These are phyloP conservation scores for Bothriochloa decipiens DNA, from an alignment of 176 grass and related monocot genomes.

Conservation along the genomic window DNA sequence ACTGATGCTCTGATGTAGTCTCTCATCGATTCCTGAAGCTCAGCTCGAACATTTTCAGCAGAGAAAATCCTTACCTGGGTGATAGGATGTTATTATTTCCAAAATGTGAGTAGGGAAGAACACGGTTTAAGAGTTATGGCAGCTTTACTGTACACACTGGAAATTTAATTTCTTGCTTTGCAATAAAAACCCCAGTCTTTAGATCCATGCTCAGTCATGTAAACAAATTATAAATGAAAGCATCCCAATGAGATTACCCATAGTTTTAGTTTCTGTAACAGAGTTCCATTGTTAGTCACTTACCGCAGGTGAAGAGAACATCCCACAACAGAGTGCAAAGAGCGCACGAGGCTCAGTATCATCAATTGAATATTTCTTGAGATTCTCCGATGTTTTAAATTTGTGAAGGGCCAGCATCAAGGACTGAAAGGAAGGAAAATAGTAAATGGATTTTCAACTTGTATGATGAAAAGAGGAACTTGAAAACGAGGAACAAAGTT, in stretches of 20 bases:
- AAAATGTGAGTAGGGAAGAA: not conserved
- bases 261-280: conserved; percentile 10
- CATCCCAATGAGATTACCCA: not conserved
- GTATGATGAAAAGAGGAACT: not conserved
- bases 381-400: conserved; percentile 82
- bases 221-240: not conserved
- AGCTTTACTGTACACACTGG: not conserved
- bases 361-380: conserved; percentile 65
- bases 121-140: not conserved
- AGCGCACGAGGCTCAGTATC: conserved; percentile 61
- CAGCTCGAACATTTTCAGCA: conserved; percentile 44
- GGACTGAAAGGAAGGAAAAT: conserved; percentile 60
- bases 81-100: not conserved
- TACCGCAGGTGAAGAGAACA: conserved; percentile 97
- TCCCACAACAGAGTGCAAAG: conserved; percentile 90
- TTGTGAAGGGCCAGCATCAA: conserved; percentile 86
- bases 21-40: conserved; percentile 81
- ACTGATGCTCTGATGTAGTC: conserved; percentile 89
- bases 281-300: conserved; percentile 1
- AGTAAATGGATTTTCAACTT: conserved; percentile 13
- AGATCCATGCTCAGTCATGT: not conserved
- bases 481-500: conserved; percentile 9
- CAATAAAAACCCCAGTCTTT: not conserved
- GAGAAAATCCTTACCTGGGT: conserved; percentile 85
- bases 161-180: not conserved